Conservation (phyloP, 306 rosid species). For the Spatholobus suberectus region DNA sequence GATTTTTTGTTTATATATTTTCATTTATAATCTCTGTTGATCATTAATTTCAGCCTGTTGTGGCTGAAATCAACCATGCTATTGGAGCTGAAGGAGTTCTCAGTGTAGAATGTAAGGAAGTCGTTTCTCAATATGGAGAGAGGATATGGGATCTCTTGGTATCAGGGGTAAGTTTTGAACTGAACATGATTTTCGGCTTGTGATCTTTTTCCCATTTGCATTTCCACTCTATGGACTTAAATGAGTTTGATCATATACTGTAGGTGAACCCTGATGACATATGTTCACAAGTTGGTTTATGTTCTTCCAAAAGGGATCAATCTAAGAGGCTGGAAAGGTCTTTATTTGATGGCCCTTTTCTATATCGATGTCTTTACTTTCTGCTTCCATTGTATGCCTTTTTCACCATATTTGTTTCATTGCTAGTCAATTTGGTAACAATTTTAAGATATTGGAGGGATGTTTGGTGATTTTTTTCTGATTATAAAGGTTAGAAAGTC, state of each 20-base stretch:
- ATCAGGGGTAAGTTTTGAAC: slow-evolving; percentile 63
- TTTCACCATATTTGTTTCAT: background rate
- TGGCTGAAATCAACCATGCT: slow-evolving; percentile 87
- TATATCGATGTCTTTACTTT: slow-evolving; percentile 8
- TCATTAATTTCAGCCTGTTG: slow-evolving; percentile 54
- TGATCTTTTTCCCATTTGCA: background rate
- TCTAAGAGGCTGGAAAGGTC: slow-evolving; percentile 55
- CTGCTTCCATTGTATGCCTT: background rate
- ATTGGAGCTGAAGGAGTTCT: slow-evolving; percentile 92
- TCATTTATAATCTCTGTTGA: slow-evolving; percentile 17
- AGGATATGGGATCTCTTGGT: slow-evolving; percentile 81
- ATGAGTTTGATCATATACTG: slow-evolving; percentile 39
- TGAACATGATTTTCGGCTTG: background rate
- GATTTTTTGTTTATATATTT: background rate
- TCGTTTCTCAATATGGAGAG: slow-evolving; percentile 85
- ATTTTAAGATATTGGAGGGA: slow-evolving; percentile 4
- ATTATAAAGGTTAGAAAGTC: background rate
- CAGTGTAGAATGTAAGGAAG: slow-evolving; percentile 76
- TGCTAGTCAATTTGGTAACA: slow-evolving; percentile 3
- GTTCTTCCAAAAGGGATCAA: slow-evolving; percentile 45
- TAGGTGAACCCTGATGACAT: slow-evolving; percentile 67
- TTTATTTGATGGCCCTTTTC: background rate
- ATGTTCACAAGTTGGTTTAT: slow-evolving; percentile 70
- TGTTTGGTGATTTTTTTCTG: background rate
- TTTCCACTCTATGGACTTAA: slow-evolving; percentile 6